These are phyloP conservation scores for Botrytis paeoniae DNA, from an alignment of 2,329 filamentous ascomycete genomes.

Conservation along the genomic window DNA sequence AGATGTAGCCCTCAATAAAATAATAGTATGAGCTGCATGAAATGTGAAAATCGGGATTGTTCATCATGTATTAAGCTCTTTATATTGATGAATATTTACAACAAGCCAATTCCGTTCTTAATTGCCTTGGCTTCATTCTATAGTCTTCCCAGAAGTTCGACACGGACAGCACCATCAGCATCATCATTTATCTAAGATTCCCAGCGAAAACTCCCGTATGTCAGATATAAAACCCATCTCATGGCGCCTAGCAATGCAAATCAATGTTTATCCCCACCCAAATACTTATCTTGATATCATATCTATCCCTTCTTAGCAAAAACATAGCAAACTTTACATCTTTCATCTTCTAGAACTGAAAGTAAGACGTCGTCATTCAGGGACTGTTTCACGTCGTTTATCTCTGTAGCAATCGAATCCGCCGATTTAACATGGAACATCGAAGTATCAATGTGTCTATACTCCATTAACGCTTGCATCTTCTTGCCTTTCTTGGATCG, in stretches of 20 bases:
- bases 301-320: constrained; percentile 43
- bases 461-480: constrained; percentile 52
- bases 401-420: constrained; percentile 36
- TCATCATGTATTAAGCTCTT: not conserved
- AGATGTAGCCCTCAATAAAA: not conserved
- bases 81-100: not conserved
- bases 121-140: not conserved
- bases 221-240: not conserved
- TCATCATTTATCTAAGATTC: not conserved
- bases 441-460: constrained; percentile 49
- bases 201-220: constrained; percentile 1
- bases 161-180: not conserved
- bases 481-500: constrained; percentile 40
- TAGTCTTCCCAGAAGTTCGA: not conserved
- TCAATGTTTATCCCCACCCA: constrained; percentile 1
- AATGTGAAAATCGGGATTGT: not conserved
- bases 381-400: constrained; percentile 36
- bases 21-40: not conserved
- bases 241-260: constrained; percentile 12
- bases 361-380: constrained; percentile 52
- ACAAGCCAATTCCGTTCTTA: not conserved
- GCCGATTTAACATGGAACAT: constrained; percentile 37
- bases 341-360: constrained; percentile 45
- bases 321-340: constrained; percentile 46
- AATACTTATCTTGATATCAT: not conserved